Evolutionary conservation across 2,329 filamentous ascomycete species (phyloP).

Genomic region (Colletotrichum liaoningense): DNA sequence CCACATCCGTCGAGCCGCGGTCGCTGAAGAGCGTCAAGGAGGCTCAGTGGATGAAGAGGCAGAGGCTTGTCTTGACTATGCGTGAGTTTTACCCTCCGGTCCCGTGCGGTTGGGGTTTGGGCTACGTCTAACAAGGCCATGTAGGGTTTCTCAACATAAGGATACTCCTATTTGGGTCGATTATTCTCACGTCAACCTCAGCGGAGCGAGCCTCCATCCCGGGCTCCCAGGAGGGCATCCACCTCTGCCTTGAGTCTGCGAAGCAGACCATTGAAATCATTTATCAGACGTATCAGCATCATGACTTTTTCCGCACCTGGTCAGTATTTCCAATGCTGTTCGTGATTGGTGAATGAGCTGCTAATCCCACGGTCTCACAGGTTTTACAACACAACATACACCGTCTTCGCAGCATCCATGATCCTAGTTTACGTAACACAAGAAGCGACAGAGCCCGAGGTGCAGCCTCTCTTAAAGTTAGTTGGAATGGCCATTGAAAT

Average conservation of each 20-base stretch:
- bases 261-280: constrained; percentile 44
- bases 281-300: constrained; percentile 42
- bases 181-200: constrained; percentile 38
- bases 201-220: constrained; percentile 37
- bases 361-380: constrained; percentile 18
- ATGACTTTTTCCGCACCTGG: constrained; percentile 45
- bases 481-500: constrained; percentile 41
- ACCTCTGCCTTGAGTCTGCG: constrained; percentile 42
- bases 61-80: constrained; percentile 41
- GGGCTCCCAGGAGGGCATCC: constrained; percentile 36
- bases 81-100: constrained; percentile 21
- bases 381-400: constrained; percentile 47
- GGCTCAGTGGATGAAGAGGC: constrained; percentile 43
- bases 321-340: not conserved
- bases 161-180: constrained; percentile 42
- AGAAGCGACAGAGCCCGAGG: constrained; percentile 36
- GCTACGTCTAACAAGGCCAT: not conserved
- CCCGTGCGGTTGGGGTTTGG: not conserved
- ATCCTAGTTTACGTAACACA: constrained; percentile 43
- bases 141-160: constrained; percentile 42
- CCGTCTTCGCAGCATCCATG: constrained; percentile 43
- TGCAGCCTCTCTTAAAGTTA: constrained; percentile 35
- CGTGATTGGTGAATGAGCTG: accelerated
- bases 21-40: constrained; percentile 36
- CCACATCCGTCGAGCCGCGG: constrained; percentile 20